These are phyloP conservation scores for Tuber melanosporum DNA, from an alignment of 495 filamentous ascomycete genomes.

Conservation along the genomic window DNA sequence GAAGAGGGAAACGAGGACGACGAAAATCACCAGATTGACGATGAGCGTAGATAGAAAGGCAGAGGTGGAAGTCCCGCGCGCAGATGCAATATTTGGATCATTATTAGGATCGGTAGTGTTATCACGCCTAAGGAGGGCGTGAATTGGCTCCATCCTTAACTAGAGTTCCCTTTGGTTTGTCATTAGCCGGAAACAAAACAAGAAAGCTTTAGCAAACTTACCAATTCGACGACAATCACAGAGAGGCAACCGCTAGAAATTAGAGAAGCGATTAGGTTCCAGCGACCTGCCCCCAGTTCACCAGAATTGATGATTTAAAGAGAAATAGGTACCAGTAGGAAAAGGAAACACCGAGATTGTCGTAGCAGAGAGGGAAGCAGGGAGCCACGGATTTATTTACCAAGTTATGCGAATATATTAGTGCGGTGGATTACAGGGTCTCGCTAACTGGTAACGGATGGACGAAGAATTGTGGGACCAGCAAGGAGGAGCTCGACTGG, in stretches of 20 bases:
- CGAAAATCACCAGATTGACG: constrained; percentile 60
- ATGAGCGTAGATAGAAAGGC: constrained; percentile 64
- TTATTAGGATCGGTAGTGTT: constrained; percentile 15
- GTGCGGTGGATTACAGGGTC: not conserved
- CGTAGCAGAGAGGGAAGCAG: not conserved
- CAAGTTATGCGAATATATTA: not conserved
- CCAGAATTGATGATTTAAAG: not conserved
- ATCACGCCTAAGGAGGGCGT: constrained; percentile 3
- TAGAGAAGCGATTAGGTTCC: not conserved
- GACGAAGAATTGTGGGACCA: not conserved
- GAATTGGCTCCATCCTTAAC: constrained; percentile 27
- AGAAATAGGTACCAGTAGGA: not conserved
- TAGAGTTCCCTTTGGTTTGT: not conserved
- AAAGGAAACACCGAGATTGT: not conserved
- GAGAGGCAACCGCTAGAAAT: not conserved
- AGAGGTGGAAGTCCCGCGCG: constrained; percentile 42
- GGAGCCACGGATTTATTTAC: not conserved
- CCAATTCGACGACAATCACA: not conserved
- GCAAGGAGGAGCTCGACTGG: not conserved
- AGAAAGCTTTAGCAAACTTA: not conserved
- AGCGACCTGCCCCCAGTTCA: not conserved
- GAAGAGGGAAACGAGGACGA: constrained; percentile 63
- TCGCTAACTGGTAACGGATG: not conserved
- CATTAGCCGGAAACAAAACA: not conserved
- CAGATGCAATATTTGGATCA: constrained; percentile 39